Base-by-base conservation (phyloP, 2,329 filamentous ascomycete genomes). In the Coccinonectria pachysandricola region DNA sequence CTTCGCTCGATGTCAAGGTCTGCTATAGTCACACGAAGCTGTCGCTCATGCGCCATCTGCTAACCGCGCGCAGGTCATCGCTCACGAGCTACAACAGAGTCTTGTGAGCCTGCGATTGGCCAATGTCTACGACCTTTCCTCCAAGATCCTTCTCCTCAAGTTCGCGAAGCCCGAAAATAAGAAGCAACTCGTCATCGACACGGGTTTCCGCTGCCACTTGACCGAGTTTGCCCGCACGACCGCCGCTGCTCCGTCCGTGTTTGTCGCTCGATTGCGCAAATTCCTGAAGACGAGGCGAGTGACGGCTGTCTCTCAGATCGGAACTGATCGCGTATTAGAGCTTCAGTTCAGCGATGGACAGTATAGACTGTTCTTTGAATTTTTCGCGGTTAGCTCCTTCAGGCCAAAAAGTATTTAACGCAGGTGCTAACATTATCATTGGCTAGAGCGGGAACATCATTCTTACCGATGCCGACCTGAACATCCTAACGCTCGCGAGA, bases 121-220 rank as follows among this genome's bases (percentile, higher is more conserved):
- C 36, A 98, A 98, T 52, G 79, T 95, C 53, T 96, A 98, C 62
- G 91, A 98, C 54, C 74, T 98, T 33, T 93, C 85, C 36, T 86
- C 86, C 39, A 86, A 88, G 50, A 95, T 96, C 49, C 84, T 96
- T 49, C 76, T 96, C 14, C 71, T 98, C 56, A 96, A 95, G 52
- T 91, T 98, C 50, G 77, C 86, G 29, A 93, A 91, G 53, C 85
- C 88, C 21, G 79, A 88, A 48, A 71, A 79, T 41, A 86, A 87
- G 56, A 79, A 91, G 51, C 88, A 96, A 53, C 68, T 98, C 15
- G 66, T 98, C 26, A 75, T 98, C 45, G 91, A 98, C 53, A 91
- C 84, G 2, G 91, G 91, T 15, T 98, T 98, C 56, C 85, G 91
- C 50, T 92, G 85, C 55, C 91, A 98, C 52, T 66, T 96, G 32